A percentile compares a stretch with the other conserved stretches of the same genome.
These are phyloP conservation scores for Crithidia expoeki DNA, from an alignment of 208 protist genomes.

Conservation along the genomic window DNA sequence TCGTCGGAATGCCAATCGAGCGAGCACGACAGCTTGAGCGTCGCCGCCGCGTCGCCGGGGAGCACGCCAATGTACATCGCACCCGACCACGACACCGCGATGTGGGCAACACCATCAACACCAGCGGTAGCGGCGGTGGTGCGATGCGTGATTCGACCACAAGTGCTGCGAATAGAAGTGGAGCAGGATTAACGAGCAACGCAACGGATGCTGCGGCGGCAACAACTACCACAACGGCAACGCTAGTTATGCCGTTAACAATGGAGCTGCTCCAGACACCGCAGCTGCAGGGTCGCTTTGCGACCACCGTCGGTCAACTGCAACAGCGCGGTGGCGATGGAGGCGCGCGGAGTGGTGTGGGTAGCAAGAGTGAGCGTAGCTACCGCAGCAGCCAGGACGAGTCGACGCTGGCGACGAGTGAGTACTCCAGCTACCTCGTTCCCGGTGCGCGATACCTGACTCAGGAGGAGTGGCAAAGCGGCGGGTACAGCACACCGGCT, in stretches of 20 bases:
- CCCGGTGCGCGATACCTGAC: slow-evolving; percentile 51
- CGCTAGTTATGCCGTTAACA: slow-evolving; percentile 30
- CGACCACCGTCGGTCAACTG: slow-evolving; percentile 4
- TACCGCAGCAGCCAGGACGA: slow-evolving; percentile 6
- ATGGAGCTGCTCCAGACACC: slow-evolving; percentile 42
- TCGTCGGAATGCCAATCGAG: slow-evolving; percentile 70
- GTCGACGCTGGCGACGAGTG: slow-evolving; percentile 26
- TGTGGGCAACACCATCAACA: background rate
- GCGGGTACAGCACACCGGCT: background rate
- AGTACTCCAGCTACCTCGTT: slow-evolving; percentile 41
- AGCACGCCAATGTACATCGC: background rate
- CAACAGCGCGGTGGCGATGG: background rate
- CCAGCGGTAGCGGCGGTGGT: too few relatives aligned
- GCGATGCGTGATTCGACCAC: background rate
- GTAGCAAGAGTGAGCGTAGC: slow-evolving; percentile 8
- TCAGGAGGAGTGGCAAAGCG: slow-evolving; percentile 30
- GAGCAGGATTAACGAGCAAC: background rate
- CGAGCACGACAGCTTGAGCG: slow-evolving; percentile 32
- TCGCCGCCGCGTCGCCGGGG: background rate
- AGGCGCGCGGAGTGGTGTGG: background rate
- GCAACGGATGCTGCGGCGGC: background rate
- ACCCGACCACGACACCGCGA: background rate
- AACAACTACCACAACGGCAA: background rate
- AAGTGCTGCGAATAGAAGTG: background rate
- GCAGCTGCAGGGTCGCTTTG: slow-evolving; percentile 28